Evolutionary conservation across 345 rosid species (phyloP).

Genomic region (Moricandia arvensis): DNA sequence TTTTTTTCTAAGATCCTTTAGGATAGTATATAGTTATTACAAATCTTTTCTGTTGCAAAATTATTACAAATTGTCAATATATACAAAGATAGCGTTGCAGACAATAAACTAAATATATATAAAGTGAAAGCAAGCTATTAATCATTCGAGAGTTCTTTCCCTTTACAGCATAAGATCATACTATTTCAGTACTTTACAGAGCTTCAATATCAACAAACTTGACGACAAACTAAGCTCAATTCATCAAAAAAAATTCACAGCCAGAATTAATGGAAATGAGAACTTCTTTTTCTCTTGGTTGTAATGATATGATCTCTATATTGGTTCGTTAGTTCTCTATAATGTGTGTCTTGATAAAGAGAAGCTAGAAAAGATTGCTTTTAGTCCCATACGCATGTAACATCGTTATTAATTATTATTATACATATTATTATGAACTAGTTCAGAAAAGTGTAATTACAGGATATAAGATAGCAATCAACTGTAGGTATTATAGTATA

Average conservation of each 20-base stretch:
- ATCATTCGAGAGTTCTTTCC: slow-evolving; percentile 24
- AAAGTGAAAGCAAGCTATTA: slow-evolving; percentile 12
- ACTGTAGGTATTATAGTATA: too few relatives aligned
- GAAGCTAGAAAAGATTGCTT: slow-evolving; percentile 11
- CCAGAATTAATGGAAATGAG: neutral
- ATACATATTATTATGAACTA: too few relatives aligned
- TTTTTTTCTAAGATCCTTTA: neutral
- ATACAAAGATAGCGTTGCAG: neutral
- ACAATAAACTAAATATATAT: neutral
- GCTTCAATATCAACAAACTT: slow-evolving; percentile 29
- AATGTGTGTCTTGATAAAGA: slow-evolving; percentile 27
- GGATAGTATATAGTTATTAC: neutral
- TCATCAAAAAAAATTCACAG: neutral
- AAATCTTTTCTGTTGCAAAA: neutral
- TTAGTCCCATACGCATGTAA: slow-evolving; percentile 27
- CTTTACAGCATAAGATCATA: slow-evolving; percentile 33
- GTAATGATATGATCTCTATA: neutral
- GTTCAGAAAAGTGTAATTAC: too few relatives aligned
- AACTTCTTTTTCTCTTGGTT: neutral
- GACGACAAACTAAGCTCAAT: neutral
- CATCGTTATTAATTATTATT: slow-evolving; percentile 5
- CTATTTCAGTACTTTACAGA: slow-evolving; percentile 33
- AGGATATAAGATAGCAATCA: too few relatives aligned
- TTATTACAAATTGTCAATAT: neutral
- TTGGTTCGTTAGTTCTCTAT: slow-evolving; percentile 23